Evolutionary conservation across 2,329 filamentous ascomycete genomes (phyloP), one percentile per base, ranked within the genome.

Genomic region (Phialocephala subalpina): DNA sequence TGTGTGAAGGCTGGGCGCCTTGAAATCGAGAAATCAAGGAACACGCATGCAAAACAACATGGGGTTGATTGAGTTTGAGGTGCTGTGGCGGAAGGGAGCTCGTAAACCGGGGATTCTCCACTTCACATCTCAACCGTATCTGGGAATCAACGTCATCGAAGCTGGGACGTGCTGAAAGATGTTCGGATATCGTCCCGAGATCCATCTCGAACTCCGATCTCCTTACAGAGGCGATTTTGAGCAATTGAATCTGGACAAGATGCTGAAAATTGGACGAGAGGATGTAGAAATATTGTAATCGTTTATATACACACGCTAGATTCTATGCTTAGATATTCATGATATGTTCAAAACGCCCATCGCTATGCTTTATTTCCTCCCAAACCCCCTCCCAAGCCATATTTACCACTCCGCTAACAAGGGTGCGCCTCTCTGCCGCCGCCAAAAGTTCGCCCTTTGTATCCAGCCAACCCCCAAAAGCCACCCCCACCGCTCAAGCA

Each of bases 401-500:
- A 38, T 52, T 68, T 56, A 76, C 73, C 76, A 79, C n/a, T 76
- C 77, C 11, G 76, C 74, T 53, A 80, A 69, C 9, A 76, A 63
- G 36, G 75, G 72, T 18, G 73, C 77, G 36, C 78, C 77, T 65
- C 80, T 72, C 64, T 81, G 79, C 49, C 74, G 67, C 59, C 80
- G 71, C 80, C 80, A 82, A 62, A 79, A 79, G 61, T 81, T 81
- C 8, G 79, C 78, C 52, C 80, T 73, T 49, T 77, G 73, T 18
- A 76, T 75, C 78, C 79, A 81, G 57, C 77, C 75, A 14, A 66
- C 62, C 4, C 78, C 78, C 6, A 81, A 65, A 33, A 82, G 64
- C 76, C 79, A 81, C 0, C 78, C 77, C 79, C 79, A 82, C 35
- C 76, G 74, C 63, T 80, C 77, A 33, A 81, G 70, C 1, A 80